Conservation (phyloP, 768 basidiomycete species). For the Pleurotus eryngii region DNA sequence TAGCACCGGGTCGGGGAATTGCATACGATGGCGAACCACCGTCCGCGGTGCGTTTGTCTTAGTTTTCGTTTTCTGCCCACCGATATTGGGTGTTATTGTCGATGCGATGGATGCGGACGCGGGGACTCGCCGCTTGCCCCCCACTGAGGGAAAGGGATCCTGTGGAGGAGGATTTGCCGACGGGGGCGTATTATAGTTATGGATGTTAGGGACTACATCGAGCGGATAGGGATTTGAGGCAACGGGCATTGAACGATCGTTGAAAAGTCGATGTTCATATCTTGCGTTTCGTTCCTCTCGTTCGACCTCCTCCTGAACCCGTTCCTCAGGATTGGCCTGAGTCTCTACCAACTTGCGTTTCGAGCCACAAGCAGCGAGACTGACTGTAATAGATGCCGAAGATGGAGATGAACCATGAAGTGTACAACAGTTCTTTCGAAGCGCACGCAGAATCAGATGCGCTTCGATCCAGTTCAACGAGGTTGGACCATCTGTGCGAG, state of each 20-base stretch:
- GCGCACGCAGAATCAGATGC: slow-evolving; percentile 18
- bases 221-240: no score
- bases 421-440: slow-evolving; percentile 4
- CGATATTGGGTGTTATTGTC: no score
- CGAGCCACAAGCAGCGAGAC: not conserved
- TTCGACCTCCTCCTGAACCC: not conserved
- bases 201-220: not conserved
- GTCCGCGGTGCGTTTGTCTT: no score
- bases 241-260: not conserved
- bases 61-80: no score
- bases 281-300: not conserved
- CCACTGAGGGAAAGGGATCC: no score
- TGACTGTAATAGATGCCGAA: no score
- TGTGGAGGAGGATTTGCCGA: no score
- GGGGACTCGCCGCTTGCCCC: no score
- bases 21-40: no score
- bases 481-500: not conserved
- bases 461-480: slow-evolving; percentile 16
- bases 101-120: no score
- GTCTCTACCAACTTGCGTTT: slow-evolving; percentile 6
- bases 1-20: no score
- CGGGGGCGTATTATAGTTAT: not conserved
- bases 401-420: no score
- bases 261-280: not conserved
- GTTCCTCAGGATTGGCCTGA: not conserved